phyloP scores from a whole-genome alignment of 257 asterid genomes.

The Lycium ferocissimum region DNA sequence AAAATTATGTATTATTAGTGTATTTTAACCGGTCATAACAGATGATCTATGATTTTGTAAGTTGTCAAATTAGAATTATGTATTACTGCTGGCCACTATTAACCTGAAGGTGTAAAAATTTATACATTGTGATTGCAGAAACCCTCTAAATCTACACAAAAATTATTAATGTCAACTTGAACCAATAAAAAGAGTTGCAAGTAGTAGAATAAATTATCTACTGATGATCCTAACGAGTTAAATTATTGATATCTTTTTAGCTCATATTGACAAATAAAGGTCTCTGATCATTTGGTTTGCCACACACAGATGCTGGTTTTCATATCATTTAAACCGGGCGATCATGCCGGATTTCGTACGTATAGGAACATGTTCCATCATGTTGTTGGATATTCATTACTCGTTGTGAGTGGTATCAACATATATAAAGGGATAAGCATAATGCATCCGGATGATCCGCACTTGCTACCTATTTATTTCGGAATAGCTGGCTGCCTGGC shows the following conservation, averaged over 20 bases:
- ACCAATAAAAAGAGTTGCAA: neutral
- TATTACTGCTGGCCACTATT: neutral
- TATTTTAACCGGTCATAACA: neutral
- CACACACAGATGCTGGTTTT: slow-evolving; percentile 4
- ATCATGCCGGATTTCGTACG: neutral
- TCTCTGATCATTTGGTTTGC: neutral
- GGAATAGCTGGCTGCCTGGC: neutral
- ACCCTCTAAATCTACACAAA: neutral
- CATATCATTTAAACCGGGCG: neutral
- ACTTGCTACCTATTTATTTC: neutral
- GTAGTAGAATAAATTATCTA: neutral
- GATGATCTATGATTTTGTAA: neutral
- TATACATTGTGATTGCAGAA: neutral
- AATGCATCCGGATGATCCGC: neutral
- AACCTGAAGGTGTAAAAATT: neutral
- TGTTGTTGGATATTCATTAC: slow-evolving; percentile 25
- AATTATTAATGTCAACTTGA: neutral
- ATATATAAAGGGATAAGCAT: neutral
- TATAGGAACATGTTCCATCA: slow-evolving; percentile 20
- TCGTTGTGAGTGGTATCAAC: neutral
- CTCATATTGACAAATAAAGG: no score
- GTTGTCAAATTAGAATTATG: no score
- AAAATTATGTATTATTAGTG: neutral
- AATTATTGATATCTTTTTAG: no score
- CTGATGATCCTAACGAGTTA: neutral